A percentile compares a stretch with the other conserved stretches of the same genome.
These are phyloP conservation scores for Apiotrichum mycotoxinovorans DNA, from an alignment of 1,284 basidiomycete genomes.

Conservation along the genomic window DNA sequence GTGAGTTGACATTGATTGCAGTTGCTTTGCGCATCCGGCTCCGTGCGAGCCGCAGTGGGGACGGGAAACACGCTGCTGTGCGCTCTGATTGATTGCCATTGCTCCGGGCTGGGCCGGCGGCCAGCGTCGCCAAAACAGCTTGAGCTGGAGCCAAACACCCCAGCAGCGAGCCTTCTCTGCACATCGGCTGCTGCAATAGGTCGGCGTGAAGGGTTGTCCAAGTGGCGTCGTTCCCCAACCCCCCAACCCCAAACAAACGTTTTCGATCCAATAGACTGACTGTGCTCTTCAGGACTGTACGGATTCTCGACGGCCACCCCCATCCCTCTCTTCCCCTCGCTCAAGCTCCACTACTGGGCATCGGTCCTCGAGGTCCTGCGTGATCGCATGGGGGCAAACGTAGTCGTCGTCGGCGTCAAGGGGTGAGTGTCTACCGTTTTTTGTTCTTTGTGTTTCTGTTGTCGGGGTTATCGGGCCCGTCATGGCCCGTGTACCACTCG, in stretches of 20 bases:
- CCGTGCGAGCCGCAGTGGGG: neutral
- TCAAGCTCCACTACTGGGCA: conserved; percentile 89
- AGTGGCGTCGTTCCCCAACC: neutral
- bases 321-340: conserved; percentile 64
- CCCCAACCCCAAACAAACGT: neutral
- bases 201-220: neutral
- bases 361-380: conserved; percentile 79
- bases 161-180: too few relatives aligned
- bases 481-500: too few relatives aligned
- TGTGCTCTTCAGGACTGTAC: conserved; percentile 66
- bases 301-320: conserved; percentile 78
- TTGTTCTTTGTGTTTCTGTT: neutral
- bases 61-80: neutral
- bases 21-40: too few relatives aligned
- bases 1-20: too few relatives aligned
- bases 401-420: conserved; percentile 92
- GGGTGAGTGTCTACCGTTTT: conserved; percentile 62
- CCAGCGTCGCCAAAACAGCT: too few relatives aligned
- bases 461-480: neutral
- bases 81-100: too few relatives aligned
- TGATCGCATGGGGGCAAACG: conserved; percentile 80
- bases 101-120: too few relatives aligned
- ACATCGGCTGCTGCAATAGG: too few relatives aligned
- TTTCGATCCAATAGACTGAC: neutral
- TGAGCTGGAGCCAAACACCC: too few relatives aligned